Evolutionary conservation across 108 stramenopile species (phyloP).

Genomic region (Pseudonitzschia multistriata): DNA sequence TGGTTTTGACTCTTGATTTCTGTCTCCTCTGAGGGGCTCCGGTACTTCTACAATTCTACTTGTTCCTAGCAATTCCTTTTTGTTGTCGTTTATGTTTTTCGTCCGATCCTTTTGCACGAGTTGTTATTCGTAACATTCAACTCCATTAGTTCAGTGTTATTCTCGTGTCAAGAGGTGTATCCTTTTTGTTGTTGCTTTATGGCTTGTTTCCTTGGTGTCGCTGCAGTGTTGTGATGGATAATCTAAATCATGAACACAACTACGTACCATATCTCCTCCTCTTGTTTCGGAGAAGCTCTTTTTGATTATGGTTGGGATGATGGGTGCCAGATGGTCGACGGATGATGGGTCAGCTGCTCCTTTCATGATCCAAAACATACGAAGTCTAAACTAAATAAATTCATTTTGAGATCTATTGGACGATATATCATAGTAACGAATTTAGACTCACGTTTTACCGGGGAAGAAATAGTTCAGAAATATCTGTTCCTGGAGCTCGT

Average conservation of each 20-base stretch:
- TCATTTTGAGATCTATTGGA: not conserved
- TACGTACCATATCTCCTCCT: not conserved
- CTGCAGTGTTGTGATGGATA: not conserved
- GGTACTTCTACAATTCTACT: not conserved
- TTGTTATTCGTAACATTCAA: not conserved
- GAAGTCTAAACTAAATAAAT: not conserved
- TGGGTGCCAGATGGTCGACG: not conserved
- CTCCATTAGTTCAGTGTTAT: not conserved
- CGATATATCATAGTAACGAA: not conserved
- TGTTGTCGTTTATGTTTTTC: not conserved
- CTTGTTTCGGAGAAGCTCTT: not conserved
- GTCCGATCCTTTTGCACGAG: not conserved
- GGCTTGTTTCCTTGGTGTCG: not conserved
- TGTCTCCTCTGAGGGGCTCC: not conserved
- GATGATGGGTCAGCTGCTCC: not conserved
- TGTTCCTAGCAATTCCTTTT: not conserved
- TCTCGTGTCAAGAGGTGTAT: not conserved
- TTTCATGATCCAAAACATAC: not conserved
- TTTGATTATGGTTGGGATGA: not conserved
- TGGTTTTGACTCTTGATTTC: not conserved
- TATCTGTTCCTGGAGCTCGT: not conserved
- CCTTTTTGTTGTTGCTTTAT: not conserved
- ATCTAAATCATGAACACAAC: not conserved
- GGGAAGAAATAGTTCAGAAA: not conserved
- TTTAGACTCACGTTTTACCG: not conserved